A percentile compares a stretch with the other conserved stretches of the same genome.
phyloP scores from a whole-genome alignment of 441 rosid genomes.

The Dalechampia spathulata region DNA sequence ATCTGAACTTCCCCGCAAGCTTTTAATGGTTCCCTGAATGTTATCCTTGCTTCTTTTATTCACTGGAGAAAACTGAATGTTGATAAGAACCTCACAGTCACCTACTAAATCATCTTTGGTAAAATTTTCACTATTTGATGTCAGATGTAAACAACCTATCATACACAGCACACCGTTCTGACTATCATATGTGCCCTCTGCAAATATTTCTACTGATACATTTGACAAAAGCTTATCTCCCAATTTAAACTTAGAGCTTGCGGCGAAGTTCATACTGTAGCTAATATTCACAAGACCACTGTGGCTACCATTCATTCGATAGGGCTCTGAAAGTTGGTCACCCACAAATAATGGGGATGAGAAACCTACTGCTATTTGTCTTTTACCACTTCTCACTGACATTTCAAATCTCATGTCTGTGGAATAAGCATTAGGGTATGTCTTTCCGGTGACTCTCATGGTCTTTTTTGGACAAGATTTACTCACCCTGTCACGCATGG shows the following conservation, averaged over 20 bases:
- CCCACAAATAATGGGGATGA: constrained; percentile 66
- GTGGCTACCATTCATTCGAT: constrained; percentile 21
- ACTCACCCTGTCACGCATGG: constrained; percentile 32
- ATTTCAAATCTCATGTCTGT: constrained; percentile 66
- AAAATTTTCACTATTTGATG: constrained; percentile 17
- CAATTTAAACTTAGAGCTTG: constrained; percentile 20
- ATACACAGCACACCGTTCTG: constrained; percentile 69
- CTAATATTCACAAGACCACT: constrained; percentile 55
- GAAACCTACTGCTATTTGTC: constrained; percentile 37
- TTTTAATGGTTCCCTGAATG: constrained; percentile 61
- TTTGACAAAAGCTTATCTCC: constrained; percentile 20
- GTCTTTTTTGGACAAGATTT: constrained; percentile 33
- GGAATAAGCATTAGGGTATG: constrained; percentile 51
- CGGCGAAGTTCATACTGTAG: constrained; percentile 38
- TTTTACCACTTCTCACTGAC: constrained; percentile 35
- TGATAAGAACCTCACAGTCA: constrained; percentile 59
- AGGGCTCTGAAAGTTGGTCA: constrained; percentile 30
- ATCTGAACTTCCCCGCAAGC: constrained; percentile 50
- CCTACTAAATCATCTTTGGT: constrained; percentile 27
- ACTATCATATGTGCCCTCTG: constrained; percentile 71
- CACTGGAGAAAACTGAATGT: constrained; percentile 49
- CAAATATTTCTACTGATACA: constrained; percentile 40
- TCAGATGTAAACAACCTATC: constrained; percentile 60
- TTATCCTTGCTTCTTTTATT: constrained; percentile 39
- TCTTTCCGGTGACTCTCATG: constrained; percentile 36